These are phyloP conservation scores for Choanephora cucurbitarum DNA, from an alignment of 371 early-diverging fungal species.

Conservation along the genomic window DNA sequence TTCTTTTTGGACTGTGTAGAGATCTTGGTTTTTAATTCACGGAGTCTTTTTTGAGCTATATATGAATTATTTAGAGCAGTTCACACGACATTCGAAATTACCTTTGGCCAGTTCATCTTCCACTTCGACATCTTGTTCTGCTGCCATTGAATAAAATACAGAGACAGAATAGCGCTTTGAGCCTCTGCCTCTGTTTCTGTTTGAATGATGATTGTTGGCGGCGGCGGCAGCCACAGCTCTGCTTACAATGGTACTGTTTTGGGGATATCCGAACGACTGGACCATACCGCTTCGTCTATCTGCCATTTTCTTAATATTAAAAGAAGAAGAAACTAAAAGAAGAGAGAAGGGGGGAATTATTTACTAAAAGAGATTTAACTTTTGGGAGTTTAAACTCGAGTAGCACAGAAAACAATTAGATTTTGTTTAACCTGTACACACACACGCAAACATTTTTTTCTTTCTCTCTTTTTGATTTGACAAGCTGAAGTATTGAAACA, in stretches of 20 bases:
- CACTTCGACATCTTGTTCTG: constrained; percentile 92
- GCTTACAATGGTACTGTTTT: constrained; percentile 38
- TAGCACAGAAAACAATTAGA: too few species aligned
- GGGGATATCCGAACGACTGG: constrained; percentile 40
- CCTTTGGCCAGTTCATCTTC: constrained; percentile 86
- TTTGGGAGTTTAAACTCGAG: too few species aligned
- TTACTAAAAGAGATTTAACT: too few species aligned
- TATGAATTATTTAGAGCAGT: not conserved
- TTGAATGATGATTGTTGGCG: constrained; percentile 48
- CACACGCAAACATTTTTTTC: too few species aligned
- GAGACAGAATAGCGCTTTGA: constrained; percentile 81
- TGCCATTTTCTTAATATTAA: constrained; percentile 21
- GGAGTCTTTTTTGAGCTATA: constrained; percentile 77
- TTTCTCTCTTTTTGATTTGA: too few species aligned
- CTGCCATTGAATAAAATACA: constrained; percentile 88
- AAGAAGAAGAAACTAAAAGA: not conserved
- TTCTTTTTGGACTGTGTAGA: constrained; percentile 94
- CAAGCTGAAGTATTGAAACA: too few species aligned
- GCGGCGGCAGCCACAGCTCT: constrained; percentile 52
- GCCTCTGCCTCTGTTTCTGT: constrained; percentile 27
- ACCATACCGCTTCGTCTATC: constrained; percentile 52
- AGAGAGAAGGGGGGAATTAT: not conserved
- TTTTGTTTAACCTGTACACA: too few species aligned
- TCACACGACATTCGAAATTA: constrained; percentile 9
- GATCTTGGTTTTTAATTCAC: constrained; percentile 85